Evolutionary conservation across 176 grass and related monocot species (phyloP).

Genomic region (barley (Hordeum vulgare)): DNA sequence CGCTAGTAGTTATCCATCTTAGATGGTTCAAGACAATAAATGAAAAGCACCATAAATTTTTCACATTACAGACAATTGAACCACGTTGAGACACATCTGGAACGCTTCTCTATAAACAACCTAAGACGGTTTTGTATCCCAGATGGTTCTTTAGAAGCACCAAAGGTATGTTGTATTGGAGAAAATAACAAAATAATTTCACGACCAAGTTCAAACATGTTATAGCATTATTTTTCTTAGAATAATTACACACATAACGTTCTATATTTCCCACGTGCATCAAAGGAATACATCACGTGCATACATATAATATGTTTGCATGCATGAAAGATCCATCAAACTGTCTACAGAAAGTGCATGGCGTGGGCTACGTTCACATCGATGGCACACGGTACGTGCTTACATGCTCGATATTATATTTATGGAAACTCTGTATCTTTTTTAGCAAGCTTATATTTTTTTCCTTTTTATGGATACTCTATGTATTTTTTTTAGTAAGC

Average conservation of each 20-base stretch:
- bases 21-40: too few relatives aligned
- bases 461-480: too few relatives aligned
- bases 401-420: not conserved
- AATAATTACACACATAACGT: not conserved
- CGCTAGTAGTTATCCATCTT: too few relatives aligned
- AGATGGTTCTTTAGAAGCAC: not conserved
- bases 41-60: not conserved
- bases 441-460: too few relatives aligned
- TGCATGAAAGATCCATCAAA: not conserved
- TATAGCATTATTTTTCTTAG: not conserved
- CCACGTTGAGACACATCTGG: not conserved
- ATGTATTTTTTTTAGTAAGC: too few relatives aligned
- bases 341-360: not conserved
- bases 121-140: not conserved
- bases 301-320: not conserved
- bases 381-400: not conserved
- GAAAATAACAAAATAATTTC: not conserved
- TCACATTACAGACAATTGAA: not conserved
- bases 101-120: not conserved
- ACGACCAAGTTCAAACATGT: not conserved
- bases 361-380: not conserved
- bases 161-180: not conserved
- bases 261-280: not conserved
- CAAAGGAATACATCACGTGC: not conserved
- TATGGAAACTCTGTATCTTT: too few relatives aligned